Conservation (phyloP, 108 stramenopile species). For the Fistulifera solaris region DNA sequence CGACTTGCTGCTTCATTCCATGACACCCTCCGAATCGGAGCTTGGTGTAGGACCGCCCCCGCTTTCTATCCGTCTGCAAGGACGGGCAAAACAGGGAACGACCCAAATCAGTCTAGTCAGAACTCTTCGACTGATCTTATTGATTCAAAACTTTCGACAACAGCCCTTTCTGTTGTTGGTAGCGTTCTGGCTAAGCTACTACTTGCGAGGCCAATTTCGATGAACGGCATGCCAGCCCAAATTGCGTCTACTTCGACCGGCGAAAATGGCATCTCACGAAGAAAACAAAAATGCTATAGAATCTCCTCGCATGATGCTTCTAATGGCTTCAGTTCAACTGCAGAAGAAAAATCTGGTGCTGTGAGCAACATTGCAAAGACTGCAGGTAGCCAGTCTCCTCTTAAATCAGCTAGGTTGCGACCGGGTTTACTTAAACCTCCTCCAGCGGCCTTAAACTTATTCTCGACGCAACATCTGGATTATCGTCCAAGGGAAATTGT, state of each 20-base stretch:
- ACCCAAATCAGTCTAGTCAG: too few species aligned
- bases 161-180: background rate
- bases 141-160: background rate
- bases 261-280: too few species aligned
- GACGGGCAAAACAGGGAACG: too few species aligned
- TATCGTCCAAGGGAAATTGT: conserved; percentile 21
- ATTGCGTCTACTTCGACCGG: too few species aligned
- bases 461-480: conserved; percentile 49
- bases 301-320: conserved; percentile 29
- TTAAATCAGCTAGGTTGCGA: conserved; percentile 58
- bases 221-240: too few species aligned
- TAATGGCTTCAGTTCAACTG: conserved; percentile 57
- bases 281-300: conserved; percentile 13
- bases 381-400: background rate
- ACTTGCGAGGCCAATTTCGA: too few species aligned
- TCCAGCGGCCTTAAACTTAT: conserved; percentile 46
- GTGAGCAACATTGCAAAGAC: background rate
- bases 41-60: conserved; percentile 58
- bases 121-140: background rate
- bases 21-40: conserved; percentile 67
- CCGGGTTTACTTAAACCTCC: conserved; percentile 59
- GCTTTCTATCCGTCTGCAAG: conserved; percentile 24
- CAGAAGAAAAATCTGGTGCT: conserved; percentile 23
- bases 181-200: too few species aligned
- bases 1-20: conserved; percentile 49